These are phyloP conservation scores for Globisporangium cylindrosporum DNA, from an alignment of 352 stramenopile genomes.

Conservation along the genomic window DNA sequence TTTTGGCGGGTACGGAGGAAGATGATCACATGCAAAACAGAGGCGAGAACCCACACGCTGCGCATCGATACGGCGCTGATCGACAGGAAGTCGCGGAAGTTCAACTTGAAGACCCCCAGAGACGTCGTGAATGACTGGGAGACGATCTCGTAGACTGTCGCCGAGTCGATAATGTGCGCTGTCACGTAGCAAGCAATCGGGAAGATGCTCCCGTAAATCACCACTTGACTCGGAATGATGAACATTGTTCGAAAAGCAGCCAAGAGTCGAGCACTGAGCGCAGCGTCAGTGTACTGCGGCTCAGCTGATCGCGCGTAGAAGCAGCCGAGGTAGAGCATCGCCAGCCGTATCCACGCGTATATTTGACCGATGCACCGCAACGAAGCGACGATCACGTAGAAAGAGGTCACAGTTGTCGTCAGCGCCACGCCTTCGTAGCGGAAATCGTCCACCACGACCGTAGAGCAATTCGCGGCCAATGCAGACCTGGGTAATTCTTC, in stretches of 20 bases:
- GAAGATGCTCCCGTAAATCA: slow-evolving; percentile 30
- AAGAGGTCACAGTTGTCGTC: slow-evolving; percentile 1
- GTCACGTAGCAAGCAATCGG: slow-evolving; percentile 28
- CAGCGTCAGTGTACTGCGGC: not conserved
- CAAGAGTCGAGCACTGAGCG: not conserved
- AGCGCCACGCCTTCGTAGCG: slow-evolving; percentile 15
- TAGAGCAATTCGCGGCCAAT: not conserved
- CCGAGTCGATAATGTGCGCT: slow-evolving; percentile 28
- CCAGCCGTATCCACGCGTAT: slow-evolving; percentile 12
- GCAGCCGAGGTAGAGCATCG: slow-evolving; percentile 16
- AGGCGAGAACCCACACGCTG: slow-evolving; percentile 20
- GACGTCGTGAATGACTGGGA: slow-evolving; percentile 20
- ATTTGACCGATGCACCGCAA: slow-evolving; percentile 11
- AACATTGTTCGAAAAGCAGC: slow-evolving; percentile 20
- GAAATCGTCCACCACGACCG: slow-evolving; percentile 14
- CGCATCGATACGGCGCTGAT: slow-evolving; percentile 13
- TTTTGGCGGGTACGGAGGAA: slow-evolving; percentile 3
- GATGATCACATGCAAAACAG: slow-evolving; percentile 16
- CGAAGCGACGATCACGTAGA: slow-evolving; percentile 3
- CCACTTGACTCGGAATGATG: slow-evolving; percentile 26
- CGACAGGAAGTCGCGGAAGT: slow-evolving; percentile 9
- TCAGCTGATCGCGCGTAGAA: slow-evolving; percentile 12
- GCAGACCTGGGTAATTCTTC: not conserved
- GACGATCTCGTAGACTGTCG: slow-evolving; percentile 22
- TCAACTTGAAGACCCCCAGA: slow-evolving; percentile 12